Evolutionary conservation across 176 grass and related monocot species (phyloP).

Genomic region (Hordeum marinum): DNA sequence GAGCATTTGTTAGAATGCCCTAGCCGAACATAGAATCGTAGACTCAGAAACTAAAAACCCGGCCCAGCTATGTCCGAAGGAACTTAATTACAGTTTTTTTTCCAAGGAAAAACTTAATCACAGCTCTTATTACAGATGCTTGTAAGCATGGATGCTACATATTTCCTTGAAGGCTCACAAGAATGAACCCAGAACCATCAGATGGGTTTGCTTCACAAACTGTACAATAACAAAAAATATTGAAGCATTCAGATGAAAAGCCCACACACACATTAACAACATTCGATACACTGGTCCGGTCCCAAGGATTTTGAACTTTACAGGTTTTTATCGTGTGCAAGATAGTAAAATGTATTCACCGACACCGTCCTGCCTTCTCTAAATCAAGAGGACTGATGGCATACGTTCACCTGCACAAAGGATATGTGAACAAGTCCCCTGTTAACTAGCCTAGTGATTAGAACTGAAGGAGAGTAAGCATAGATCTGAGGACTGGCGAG

Average conservation of each 20-base stretch:
- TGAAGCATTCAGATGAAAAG: slow-evolving; percentile 22
- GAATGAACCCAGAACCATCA: not conserved
- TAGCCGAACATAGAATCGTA: not conserved
- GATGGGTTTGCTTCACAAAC: not conserved
- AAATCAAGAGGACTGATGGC: slow-evolving; percentile 25
- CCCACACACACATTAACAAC: not conserved
- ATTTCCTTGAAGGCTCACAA: not conserved
- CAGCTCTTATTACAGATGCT: not conserved
- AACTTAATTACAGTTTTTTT: not conserved
- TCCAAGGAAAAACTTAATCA: no score
- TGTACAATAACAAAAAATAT: slow-evolving; percentile 21
- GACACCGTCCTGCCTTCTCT: slow-evolving; percentile 32
- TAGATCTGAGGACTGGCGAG: slow-evolving; percentile 28
- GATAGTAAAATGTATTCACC: slow-evolving; percentile 4
- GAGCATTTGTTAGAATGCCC: no score
- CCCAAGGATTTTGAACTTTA: slow-evolving; percentile 4
- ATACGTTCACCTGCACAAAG: slow-evolving; percentile 25
- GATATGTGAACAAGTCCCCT: not conserved
- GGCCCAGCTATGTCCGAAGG: not conserved
- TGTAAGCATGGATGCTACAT: not conserved
- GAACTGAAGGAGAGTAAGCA: slow-evolving; percentile 47
- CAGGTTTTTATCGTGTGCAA: slow-evolving; percentile 18
- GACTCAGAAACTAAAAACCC: not conserved
- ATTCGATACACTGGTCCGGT: slow-evolving; percentile 10
- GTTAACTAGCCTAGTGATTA: slow-evolving; percentile 24